Evolutionary conservation across 1,139 yeast species (phyloP), one percentile per base, ranked within the genome.

Genomic region (Geotrichum bryndzae): DNA sequence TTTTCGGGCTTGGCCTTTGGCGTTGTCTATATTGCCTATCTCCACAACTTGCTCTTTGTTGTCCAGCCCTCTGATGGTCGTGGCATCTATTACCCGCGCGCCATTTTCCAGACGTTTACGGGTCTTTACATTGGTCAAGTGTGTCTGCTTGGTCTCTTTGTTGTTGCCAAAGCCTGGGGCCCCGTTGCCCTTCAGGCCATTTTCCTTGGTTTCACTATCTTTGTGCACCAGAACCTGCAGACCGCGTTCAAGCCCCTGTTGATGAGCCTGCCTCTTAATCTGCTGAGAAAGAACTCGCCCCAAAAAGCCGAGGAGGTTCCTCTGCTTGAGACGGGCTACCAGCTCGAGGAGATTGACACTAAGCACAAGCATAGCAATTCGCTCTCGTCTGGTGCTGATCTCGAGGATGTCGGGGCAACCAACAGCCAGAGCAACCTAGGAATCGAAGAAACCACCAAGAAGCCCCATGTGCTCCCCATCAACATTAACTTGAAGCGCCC

Each of bases 111-210:
- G 76, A 86, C 94, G 0, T 85, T 94, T 72, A 86, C 88, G 51
- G 98, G 98, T 63, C 76, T 94, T 55, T 94, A 94, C 74, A 75
- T 94, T 67, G 96, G 95, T 27, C 94, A 94, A 75, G 75, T 91
- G 41, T 90, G 96, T 77, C 72, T 94, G 71, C 77, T 92, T 66
- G 97, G 96, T 63, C 79, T 94, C 66, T 90, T 91, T 72, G 90
- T 85, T 35, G 90, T 91, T 70, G 95, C 96, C 66, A 90, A 90
- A 79, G 89, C 96, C 62, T 92, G 97, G 97, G 97, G 96, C 50
- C 96, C 96, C 56, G 82, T 92, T 66, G 92, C 83, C n/a, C 77
- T 94, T 61, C 91, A 89, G 74, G 87, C 84, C 7, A 80, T 90
- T 63, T 78, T 86, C 61, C 70, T 90, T 18, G 83, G 79, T 18